A percentile compares a stretch with the other conserved stretches of the same genome.
Evolutionary conservation across 2,329 filamentous ascomycete species (phyloP).

Genomic region (Cordyceps farinosa): DNA sequence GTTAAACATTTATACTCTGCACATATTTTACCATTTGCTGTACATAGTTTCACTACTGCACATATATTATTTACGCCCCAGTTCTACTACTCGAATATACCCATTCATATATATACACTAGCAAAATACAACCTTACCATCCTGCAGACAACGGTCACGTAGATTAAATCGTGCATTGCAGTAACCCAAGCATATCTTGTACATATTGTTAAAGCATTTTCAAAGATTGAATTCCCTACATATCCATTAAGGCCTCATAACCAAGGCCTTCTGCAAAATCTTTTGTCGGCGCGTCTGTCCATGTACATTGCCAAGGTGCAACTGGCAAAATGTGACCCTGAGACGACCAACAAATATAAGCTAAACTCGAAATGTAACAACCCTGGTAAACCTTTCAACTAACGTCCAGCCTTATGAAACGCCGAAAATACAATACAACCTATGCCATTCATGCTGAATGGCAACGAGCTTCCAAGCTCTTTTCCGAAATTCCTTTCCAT

Average conservation of each 20-base stretch:
- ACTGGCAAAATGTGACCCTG: not conserved
- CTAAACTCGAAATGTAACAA: not conserved
- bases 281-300: not conserved
- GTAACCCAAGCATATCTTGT: not conserved
- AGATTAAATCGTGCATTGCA: not conserved
- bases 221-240: not conserved
- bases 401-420: constrained; percentile 6
- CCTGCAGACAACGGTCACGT: not conserved
- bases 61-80: too few species aligned
- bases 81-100: too few species aligned
- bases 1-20: too few species aligned
- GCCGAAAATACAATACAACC: not conserved
- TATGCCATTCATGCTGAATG: not conserved
- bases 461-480: not conserved
- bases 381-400: not conserved
- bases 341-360: not conserved
- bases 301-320: not conserved
- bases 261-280: constrained; percentile 1
- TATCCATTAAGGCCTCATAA: not conserved
- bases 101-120: too few species aligned
- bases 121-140: too few species aligned
- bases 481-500: not conserved
- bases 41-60: too few species aligned
- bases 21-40: too few species aligned
- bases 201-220: not conserved